Conservation (phyloP, 208 protist species). For the Trypanosoma mega region DNA sequence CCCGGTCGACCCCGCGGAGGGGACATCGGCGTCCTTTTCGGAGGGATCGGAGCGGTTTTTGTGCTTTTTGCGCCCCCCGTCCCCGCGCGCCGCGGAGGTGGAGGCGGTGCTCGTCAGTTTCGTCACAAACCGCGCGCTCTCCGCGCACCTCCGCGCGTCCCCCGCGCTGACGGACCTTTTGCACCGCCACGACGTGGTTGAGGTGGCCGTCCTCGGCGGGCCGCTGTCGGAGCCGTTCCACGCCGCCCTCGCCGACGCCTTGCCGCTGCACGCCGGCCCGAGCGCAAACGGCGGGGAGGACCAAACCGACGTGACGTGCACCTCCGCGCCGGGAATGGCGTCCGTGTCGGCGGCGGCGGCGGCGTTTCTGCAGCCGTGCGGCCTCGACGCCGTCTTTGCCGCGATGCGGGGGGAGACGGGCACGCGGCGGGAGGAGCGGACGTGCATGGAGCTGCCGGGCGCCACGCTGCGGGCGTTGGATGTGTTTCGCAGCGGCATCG, state of each 20-base stretch:
- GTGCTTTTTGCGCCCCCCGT: conserved; percentile 42
- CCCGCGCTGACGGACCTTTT: conserved; percentile 79
- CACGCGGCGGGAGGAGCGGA: neutral
- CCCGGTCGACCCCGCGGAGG: neutral
- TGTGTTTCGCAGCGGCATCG: conserved; percentile 72
- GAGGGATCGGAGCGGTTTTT: conserved; percentile 63
- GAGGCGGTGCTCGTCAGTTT: conserved; percentile 73
- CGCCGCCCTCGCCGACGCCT: conserved; percentile 36
- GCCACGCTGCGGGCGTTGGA: conserved; percentile 77
- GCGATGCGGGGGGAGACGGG: too few species aligned
- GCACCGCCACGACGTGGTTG: conserved; percentile 69
- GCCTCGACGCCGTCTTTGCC: neutral
- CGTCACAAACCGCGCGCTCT: too few species aligned
- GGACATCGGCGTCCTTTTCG: neutral
- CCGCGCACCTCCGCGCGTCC: too few species aligned
- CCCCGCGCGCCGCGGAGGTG: conserved; percentile 5
- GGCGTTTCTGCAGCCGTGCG: conserved; percentile 23
- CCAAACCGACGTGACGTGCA: conserved; percentile 34
- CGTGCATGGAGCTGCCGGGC: conserved; percentile 55
- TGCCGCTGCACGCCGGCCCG: conserved; percentile 74
- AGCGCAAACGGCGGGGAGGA: conserved; percentile 77
- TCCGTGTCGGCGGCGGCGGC: too few species aligned
- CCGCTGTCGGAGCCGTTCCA: conserved; percentile 44
- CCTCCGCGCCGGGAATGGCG: too few species aligned
- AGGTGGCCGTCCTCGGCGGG: conserved; percentile 55